Conservation (phyloP, 306 rosid genomes). For the Clitoria ternatea region DNA sequence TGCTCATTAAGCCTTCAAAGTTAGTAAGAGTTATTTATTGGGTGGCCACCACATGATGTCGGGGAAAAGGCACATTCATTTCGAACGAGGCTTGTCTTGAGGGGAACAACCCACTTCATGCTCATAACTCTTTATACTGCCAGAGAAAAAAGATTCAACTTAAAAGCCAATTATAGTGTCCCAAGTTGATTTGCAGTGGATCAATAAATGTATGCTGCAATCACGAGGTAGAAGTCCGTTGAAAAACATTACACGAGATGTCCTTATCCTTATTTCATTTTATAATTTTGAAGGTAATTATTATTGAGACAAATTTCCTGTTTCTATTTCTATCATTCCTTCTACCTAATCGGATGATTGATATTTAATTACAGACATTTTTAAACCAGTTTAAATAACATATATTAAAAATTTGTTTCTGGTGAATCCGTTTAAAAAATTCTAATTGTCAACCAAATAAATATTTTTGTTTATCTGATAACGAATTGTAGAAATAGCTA, state of each 20-base stretch:
- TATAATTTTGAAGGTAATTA: too few relatives aligned
- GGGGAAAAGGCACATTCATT: constrained; percentile 31
- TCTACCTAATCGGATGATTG: too few relatives aligned
- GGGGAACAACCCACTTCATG: constrained; percentile 31
- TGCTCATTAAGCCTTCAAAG: background rate
- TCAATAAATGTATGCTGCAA: background rate
- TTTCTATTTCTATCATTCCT: background rate
- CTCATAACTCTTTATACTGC: constrained; percentile 11
- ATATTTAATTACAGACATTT: too few relatives aligned
- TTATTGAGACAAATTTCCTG: background rate
- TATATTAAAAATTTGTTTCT: too few relatives aligned
- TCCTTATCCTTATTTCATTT: too few relatives aligned
- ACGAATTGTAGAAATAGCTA: too few relatives aligned
- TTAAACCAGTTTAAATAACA: too few relatives aligned
- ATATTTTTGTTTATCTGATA: too few relatives aligned
- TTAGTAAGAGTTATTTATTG: constrained; percentile 23
- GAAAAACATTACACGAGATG: background rate
- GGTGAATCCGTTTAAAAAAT: too few relatives aligned
- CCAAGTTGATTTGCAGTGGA: background rate
- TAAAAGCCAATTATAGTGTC: background rate
- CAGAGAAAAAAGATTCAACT: background rate
- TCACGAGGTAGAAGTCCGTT: background rate
- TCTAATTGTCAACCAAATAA: too few relatives aligned
- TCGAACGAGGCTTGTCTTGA: constrained; percentile 26
- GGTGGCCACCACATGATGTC: constrained; percentile 48